phyloP scores from a whole-genome alignment of 768 basidiomycete genomes.

The Coprinellus micaceus region DNA sequence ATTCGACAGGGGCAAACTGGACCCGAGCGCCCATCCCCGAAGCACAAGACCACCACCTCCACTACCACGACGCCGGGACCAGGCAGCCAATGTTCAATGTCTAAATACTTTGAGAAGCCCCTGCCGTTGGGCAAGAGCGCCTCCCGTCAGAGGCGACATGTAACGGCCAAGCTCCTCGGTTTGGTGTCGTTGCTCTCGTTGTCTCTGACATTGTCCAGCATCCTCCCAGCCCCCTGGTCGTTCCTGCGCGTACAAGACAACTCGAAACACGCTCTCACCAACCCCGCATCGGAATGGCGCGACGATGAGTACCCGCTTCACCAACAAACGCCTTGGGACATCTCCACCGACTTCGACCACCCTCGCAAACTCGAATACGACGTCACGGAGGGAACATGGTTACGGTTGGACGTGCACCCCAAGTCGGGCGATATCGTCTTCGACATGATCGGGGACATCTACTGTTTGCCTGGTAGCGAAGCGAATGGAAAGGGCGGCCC shows the following conservation, averaged over 20 bases:
- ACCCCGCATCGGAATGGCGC: conserved; percentile 39
- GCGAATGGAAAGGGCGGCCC: conserved; percentile 15
- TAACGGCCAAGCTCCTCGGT: background rate
- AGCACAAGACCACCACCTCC: too few species aligned
- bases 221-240: conserved; percentile 34
- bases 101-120: too few species aligned
- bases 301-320: conserved; percentile 64
- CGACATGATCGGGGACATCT: conserved; percentile 72
- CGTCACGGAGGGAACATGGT: conserved; percentile 72
- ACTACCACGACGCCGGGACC: too few species aligned
- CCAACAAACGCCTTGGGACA: conserved; percentile 61
- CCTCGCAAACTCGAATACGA: conserved; percentile 65
- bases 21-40: too few species aligned
- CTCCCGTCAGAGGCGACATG: too few species aligned
- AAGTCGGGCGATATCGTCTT: conserved; percentile 67
- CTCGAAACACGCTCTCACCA: conserved; percentile 5
- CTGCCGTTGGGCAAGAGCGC: too few species aligned
- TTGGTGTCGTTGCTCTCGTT: conserved; percentile 28
- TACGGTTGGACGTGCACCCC: conserved; percentile 72
- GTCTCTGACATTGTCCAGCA: conserved; percentile 29
- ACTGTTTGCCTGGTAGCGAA: conserved; percentile 54
- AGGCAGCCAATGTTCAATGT: too few species aligned
- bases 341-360: conserved; percentile 71
- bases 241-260: conserved; percentile 14
- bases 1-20: too few species aligned